Conservation (phyloP, 148 eudicot species). For the Fagopyrum tataricum region DNA sequence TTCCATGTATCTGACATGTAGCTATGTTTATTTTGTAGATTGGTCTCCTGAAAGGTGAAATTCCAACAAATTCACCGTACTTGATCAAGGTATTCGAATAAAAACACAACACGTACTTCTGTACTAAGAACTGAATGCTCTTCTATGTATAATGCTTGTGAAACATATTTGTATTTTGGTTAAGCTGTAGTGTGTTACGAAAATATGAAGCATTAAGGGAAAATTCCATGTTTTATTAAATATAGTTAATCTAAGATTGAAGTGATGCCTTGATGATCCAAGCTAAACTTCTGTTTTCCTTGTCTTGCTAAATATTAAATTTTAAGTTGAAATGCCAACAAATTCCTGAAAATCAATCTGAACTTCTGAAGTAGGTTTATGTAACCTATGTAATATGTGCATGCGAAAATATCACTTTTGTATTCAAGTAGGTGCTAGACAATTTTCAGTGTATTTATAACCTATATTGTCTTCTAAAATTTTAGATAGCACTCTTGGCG, state of each 20-base stretch:
- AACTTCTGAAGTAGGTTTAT: neutral
- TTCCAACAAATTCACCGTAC: constrained; percentile 45
- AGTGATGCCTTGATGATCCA: too few relatives aligned
- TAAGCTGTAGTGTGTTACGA: neutral
- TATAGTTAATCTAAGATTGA: too few relatives aligned
- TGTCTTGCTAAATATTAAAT: too few relatives aligned
- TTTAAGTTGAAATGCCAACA: too few relatives aligned
- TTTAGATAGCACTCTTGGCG: constrained; percentile 74
- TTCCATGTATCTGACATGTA: constrained; percentile 56
- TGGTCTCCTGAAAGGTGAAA: constrained; percentile 47
- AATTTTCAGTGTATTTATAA: neutral
- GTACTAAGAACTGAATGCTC: neutral
- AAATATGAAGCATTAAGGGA: too few relatives aligned
- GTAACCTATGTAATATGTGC: neutral
- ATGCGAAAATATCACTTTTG: neutral
- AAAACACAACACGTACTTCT: neutral
- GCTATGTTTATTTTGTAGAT: constrained; percentile 75
- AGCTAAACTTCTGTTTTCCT: neutral
- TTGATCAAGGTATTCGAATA: constrained; percentile 52
- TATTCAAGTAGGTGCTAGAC: neutral
- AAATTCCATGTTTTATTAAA: too few relatives aligned
- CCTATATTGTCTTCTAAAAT: neutral
- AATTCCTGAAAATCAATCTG: too few relatives aligned
- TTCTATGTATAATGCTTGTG: neutral
- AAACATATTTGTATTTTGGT: neutral